Base-by-base conservation (phyloP, 2,329 filamentous ascomycete genomes). In the Aspergillus pseudoviridinutans region DNA sequence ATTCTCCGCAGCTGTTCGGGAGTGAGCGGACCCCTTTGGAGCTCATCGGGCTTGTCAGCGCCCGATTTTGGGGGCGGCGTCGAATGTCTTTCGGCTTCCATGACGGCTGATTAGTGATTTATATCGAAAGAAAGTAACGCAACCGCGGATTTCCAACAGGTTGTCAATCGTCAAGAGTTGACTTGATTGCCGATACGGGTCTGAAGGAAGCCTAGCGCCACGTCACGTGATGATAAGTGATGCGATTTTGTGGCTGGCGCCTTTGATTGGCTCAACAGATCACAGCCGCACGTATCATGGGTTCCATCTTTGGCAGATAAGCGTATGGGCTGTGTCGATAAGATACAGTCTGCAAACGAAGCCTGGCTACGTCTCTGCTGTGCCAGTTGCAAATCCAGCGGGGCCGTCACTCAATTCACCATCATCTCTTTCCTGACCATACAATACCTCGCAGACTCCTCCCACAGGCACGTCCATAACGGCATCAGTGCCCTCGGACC, bases 381-480 rank as follows among this genome's bases (percentile, higher is more conserved):
- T 25, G 7, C 42, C 24, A 44, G 24, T 51, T 32, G 49, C 38
- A 22, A 46, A 50, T 7, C 50, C 54, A 49, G 10, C 29, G 10
- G 24, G 32, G 7, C 29, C 57, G 20, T 65, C 64, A 46, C 54
- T 60, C 29, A 62, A 51, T 44, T 68, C 65, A 27, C 69, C 65
- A 20, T 71, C 68, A 32, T 79, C 76, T 54, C 79, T 75, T 14
- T 78, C 76, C 54, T 84, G 83, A 0, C 91, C 92, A 74, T 97
- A 99, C 24, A 99, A 72, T 35, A 99, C 87, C 78, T 99, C 92
- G 70, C 93, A 97, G 1, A 97, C 93, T 0, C 93, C 94, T 9
- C 92, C 92, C 63, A 97, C 84, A 7, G 94, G 94, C 51, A 99
- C 88, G 77, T 99, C 94, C 90, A 99, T 90, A 7, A 97, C 94